phyloP scores from a whole-genome alignment of 345 rosid genomes.

The Trapa incisa region DNA sequence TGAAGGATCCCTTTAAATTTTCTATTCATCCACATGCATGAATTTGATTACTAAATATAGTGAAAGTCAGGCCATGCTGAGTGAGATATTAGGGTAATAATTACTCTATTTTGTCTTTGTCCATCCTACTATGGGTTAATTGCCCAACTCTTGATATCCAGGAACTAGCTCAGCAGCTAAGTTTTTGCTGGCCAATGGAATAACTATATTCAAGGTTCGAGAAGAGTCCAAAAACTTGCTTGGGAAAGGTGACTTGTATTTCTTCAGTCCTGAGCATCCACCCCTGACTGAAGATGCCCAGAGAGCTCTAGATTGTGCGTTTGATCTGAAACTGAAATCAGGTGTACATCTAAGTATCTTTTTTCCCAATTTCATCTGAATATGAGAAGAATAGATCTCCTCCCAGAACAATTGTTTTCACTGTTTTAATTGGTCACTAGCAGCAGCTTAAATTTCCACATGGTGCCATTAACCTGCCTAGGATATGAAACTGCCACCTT shows the following conservation, averaged over 20 bases:
- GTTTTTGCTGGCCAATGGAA: constrained; percentile 47
- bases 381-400: not conserved
- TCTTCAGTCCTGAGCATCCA: constrained; percentile 58
- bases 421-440: not conserved
- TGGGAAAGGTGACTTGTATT: constrained; percentile 41
- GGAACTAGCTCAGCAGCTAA: constrained; percentile 66
- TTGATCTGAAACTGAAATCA: constrained; percentile 43
- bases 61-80: not conserved
- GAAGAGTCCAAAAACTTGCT: constrained; percentile 52
- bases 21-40: not conserved
- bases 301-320: constrained; percentile 56
- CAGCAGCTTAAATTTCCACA: not conserved
- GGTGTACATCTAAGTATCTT: constrained; percentile 22
- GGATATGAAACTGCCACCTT: not conserved
- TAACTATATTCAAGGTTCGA: constrained; percentile 52
- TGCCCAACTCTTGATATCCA: constrained; percentile 7
- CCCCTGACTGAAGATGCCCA: constrained; percentile 63
- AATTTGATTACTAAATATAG: not conserved
- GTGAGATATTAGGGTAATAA: not conserved
- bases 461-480: not conserved
- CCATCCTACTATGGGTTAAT: too few relatives aligned
- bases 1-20: not conserved
- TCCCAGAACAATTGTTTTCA: not conserved
- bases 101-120: not conserved
- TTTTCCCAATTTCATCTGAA: not conserved